Evolutionary conservation across 140 eudicot species (phyloP).

Genomic region (Anethum foeniculum): DNA sequence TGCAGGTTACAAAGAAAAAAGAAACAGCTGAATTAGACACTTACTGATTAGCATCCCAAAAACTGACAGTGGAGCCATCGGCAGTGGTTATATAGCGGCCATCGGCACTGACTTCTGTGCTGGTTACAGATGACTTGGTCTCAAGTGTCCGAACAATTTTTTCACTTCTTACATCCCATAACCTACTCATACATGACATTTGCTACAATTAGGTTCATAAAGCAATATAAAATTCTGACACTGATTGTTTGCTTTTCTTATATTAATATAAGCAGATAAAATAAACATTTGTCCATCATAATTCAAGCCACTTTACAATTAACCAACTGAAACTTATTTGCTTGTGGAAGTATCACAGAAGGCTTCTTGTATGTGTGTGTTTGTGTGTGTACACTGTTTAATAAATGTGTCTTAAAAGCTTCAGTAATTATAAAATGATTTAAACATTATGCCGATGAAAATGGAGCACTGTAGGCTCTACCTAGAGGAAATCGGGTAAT

Average conservation of each 20-base stretch:
- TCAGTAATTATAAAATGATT: not conserved
- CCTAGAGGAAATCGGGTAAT: not conserved
- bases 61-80: slow-evolving; percentile 84
- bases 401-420: not conserved
- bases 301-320: not conserved
- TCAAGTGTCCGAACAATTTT: slow-evolving; percentile 75
- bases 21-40: slow-evolving; percentile 12
- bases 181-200: slow-evolving; percentile 31
- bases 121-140: slow-evolving; percentile 80
- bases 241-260: not conserved
- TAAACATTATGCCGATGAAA: not conserved
- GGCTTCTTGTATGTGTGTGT: not conserved
- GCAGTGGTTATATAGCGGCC: slow-evolving; percentile 96
- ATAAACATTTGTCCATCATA: not conserved
- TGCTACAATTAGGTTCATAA: not conserved
- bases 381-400: not conserved
- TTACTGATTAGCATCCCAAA: slow-evolving; percentile 98
- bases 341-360: not conserved
- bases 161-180: slow-evolving; percentile 95
- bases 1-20: not conserved
- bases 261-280: not conserved
- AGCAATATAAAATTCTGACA: not conserved
- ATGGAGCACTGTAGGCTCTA: not conserved
- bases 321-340: not conserved
- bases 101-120: slow-evolving; percentile 93